Evolutionary conservation across 2,329 filamentous ascomycete species (phyloP), one percentile per base, ranked within the genome.

Genomic region (Apiospora phragmitis): DNA sequence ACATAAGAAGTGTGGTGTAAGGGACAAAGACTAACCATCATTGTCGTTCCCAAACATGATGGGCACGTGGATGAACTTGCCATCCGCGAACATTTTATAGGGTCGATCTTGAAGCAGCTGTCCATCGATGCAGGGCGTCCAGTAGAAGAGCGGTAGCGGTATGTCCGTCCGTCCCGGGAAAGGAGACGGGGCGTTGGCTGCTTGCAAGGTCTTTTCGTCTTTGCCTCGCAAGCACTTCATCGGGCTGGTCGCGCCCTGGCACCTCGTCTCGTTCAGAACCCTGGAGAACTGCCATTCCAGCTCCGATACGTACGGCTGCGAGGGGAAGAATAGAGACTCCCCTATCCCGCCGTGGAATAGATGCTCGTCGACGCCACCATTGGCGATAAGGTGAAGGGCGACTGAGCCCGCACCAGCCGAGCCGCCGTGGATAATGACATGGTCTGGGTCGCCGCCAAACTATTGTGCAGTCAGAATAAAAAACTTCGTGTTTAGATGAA

Each of bases 361-460:
- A 26, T 74, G 72, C 45, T 85, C 83, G 71, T 86, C 77, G 24
- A 42, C 24, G 14, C 83, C 85, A 32, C 81, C 82, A 71, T 85
- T 83, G 1, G 85, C 84, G 0, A 82, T 79, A 2, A 89, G 77
- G 72, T 89, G 88, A 72, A 84, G 81, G 3, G 84, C 83, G 0
- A 91, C 88, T 16, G 88, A 89, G 3, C 87, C 89, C 4, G 83
- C 89, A 7, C 90, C 90, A 1, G 90, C 88, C 3, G 88, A 90
- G n/a, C 85, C 85, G 3, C 90, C 89, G 72, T 90, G 87, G 65
- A 92, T 85, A 0, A 90, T 86, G 41, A 92, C 86, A 72, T 88
- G 87, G 32, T 83, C 76, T 0, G 88, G 86, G 73, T 91, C 85
- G 0, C 90, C 90, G 9, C 89, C 88, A 72, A 90, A 90, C 78